Percentiles rank a stretch among this genome's conserved stretches.
Conservation (phyloP, 306 rosid genomes). For the Trifolium dubium region DNA sequence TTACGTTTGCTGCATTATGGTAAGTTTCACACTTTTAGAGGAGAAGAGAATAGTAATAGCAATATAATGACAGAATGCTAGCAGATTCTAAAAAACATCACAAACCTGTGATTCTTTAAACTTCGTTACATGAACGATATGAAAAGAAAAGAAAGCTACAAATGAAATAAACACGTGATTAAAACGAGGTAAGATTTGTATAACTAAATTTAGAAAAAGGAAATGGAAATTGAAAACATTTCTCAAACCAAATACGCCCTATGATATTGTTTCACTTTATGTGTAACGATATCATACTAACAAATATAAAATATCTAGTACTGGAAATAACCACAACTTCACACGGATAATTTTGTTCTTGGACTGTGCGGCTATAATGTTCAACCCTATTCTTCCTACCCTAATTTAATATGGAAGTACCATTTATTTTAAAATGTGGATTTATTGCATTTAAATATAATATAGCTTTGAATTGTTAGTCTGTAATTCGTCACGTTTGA, state of each 20-base stretch:
- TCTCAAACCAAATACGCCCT: conserved; percentile 12
- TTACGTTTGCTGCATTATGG: not conserved
- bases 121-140: conserved; percentile 17
- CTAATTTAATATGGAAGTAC: conserved; percentile 12
- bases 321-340: not conserved
- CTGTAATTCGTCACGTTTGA: conserved; percentile 24
- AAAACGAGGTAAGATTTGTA: not conserved
- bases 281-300: conserved; percentile 4
- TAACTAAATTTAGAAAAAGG: not conserved
- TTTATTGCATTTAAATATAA: conserved; percentile 8
- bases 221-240: not conserved
- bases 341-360: conserved; percentile 8
- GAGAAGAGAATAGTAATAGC: not conserved
- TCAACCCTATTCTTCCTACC: conserved; percentile 18
- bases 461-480: conserved; percentile 33
- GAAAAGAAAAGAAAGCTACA: conserved; percentile 19
- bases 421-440: conserved; percentile 1
- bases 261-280: conserved; percentile 8
- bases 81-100: conserved; percentile 8
- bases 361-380: conserved; percentile 1
- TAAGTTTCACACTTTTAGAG: conserved; percentile 3
- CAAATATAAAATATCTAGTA: conserved; percentile 6
- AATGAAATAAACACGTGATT: conserved; percentile 14
- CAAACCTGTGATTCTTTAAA: not conserved
- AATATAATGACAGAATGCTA: not conserved